Conservation (phyloP, 345 rosid species). For the Hibiscus syriacus region DNA sequence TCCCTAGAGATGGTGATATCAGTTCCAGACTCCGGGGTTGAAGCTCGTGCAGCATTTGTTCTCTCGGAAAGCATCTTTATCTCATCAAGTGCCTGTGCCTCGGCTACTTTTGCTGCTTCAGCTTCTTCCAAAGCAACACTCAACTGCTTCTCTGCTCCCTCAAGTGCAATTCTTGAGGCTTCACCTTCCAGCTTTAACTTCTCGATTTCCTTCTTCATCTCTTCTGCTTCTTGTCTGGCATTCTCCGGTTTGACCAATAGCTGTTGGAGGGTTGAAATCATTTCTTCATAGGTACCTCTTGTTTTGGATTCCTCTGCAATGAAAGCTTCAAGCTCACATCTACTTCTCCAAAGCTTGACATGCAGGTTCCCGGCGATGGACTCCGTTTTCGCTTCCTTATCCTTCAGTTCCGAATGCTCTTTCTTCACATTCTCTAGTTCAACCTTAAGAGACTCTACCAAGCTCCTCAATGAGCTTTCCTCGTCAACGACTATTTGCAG, state of each 20-base stretch:
- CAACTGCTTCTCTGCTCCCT: constrained; percentile 66
- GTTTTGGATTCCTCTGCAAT: constrained; percentile 52
- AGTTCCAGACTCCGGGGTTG: constrained; percentile 4
- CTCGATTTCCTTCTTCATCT: constrained; percentile 60
- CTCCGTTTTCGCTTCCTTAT: constrained; percentile 81
- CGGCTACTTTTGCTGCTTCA: constrained; percentile 76
- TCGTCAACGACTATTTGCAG: constrained; percentile 65
- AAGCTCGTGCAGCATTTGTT: constrained; percentile 61
- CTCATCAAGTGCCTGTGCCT: constrained; percentile 60
- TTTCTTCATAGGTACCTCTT: constrained; percentile 66
- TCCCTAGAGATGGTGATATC: background rate
- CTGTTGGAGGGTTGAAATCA: constrained; percentile 66
- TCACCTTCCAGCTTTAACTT: constrained; percentile 63
- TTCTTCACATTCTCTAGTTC: constrained; percentile 66
- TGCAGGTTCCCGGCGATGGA: constrained; percentile 73
- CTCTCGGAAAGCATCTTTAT: constrained; percentile 57
- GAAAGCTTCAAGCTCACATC: constrained; percentile 68
- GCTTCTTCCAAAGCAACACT: constrained; percentile 72
- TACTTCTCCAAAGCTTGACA: constrained; percentile 59
- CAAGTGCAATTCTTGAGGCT: constrained; percentile 42
- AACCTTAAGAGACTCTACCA: constrained; percentile 62
- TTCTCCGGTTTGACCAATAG: constrained; percentile 60
- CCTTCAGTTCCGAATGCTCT: constrained; percentile 59
- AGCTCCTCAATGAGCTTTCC: constrained; percentile 52
- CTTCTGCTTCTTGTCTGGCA: constrained; percentile 62